Evolutionary conservation across 768 basidiomycete species (phyloP), one percentile per base, ranked within the genome.

Genomic region (Austroboletus eburneus): DNA sequence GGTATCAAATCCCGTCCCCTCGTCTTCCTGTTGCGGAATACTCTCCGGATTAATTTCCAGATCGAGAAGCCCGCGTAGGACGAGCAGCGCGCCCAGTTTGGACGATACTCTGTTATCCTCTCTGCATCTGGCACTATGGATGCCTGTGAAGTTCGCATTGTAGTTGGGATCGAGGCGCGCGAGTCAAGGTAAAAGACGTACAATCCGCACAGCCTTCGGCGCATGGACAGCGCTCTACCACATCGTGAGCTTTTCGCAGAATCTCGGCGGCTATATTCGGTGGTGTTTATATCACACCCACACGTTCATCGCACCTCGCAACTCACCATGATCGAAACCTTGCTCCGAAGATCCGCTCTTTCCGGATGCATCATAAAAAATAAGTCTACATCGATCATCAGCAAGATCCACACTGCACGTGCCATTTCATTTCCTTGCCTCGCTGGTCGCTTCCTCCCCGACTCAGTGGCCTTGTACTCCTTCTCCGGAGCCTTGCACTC

Each of bases 401-500:
- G 40, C 29, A 4, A 21, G 13, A 25, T n/a, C 21, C 7, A 29
- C n/a, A 1, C 3, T 7, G n/a, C 3, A 12, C 20, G 4, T 10
- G 0, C 22, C 6, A 20, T 12, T 2, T 10, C 32, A 5, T 14
- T 12, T 6, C 51, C 59, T 40, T 42, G 55, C 60, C 64, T 49
- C 32, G 80, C 87, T 8, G 87, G 85, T 48, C 88, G 72, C 57
- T 83, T 89, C 39, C 86, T 69, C 38, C 57, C 57, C 1, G 83
- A 77, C 44, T 74, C 71, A 4, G 65, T 55, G 13, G 66, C 60
- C 46, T 73, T 79, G 63, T 81, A 81, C 66, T 89, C 87, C 59
- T 89, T 90, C 60, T 86, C 81, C 4, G 79, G 68, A 0, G 78
- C 79, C 62, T 89, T 90, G 69, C 92, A 94, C 59, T 94, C 92